Evolutionary conservation across 192 early-diverging fungal species (phyloP), one percentile per base, ranked within the genome.

Genomic region (Chytriomyces sp.): DNA sequence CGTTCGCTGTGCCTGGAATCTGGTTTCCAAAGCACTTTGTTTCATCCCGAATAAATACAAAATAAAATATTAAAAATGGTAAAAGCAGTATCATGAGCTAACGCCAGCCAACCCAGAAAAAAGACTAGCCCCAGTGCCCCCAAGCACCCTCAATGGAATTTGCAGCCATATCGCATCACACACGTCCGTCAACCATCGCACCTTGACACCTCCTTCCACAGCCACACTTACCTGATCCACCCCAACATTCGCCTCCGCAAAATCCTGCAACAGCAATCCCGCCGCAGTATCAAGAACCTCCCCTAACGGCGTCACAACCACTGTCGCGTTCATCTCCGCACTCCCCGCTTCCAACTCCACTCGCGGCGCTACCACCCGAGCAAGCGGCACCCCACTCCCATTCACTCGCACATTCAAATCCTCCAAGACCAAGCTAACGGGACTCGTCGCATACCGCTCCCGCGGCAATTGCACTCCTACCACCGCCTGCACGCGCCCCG

Each of bases 181-280:
- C 62, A 64, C 7, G 28, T 64, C 62, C 39, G 28, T 44, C 37
- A 64, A 4, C 62, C 62, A 64, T 26, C 40, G n/a, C 26, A 64
- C 32, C 37, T 28, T 8, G 7, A 25, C 40, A 44, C 62, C 62
- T 30, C 25, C 40, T 30, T 25, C 62, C n/a, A 44, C 62, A 17
- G 39, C 22, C 22, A 64, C 62, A 64, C 34, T 34, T 10, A 64
- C 62, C 3, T 22, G 2, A 64, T 64, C 62, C 12, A 64, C 37
- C 6, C 62, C 62, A 12, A 64, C 39, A 25, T 30, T 39, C 17
- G 26, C 22, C 17, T 64, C 14, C n/a, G 25, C 22, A 49, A 49
- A 49, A 2, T 49, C 44, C 22, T 64, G 62, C 19, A 64, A 41
- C 40, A 64, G 17, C 5, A 64, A 44, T 25, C 62, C 34, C 2